Evolutionary conservation across 116 monocot genomes (phyloP).

Genomic region (Cymodocea nodosa): DNA sequence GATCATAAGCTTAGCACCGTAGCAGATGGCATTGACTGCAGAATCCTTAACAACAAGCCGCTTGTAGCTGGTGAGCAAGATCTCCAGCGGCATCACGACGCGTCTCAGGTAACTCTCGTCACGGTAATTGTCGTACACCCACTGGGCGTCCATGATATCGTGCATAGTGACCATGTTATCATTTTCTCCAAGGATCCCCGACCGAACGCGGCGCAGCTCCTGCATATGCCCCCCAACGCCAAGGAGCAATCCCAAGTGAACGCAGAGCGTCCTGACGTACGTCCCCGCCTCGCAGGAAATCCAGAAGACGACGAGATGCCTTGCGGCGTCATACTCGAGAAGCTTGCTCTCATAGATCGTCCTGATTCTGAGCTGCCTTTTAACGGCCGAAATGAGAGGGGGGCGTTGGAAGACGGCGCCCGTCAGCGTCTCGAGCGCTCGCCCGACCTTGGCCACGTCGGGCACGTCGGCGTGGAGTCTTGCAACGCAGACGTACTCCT

Average conservation of each 20-base stretch:
- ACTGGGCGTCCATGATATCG: conserved; percentile 83
- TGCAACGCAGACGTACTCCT: conserved; percentile 95
- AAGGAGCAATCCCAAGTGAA: conserved; percentile 69
- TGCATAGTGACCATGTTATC: conserved; percentile 99
- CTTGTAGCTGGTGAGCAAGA: conserved; percentile 87
- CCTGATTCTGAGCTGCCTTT: conserved; percentile 77
- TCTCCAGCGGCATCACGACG: conserved; percentile 82
- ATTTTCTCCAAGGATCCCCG: conserved; percentile 76
- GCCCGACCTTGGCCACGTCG: conserved; percentile 41
- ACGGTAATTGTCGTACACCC: conserved; percentile 61
- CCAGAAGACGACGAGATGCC: conserved; percentile 93
- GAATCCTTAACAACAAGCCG: conserved; percentile 91
- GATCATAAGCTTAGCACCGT: conserved; percentile 92
- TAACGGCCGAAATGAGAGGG: conserved; percentile 86
- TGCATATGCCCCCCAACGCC: conserved; percentile 95
- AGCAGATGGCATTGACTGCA: conserved; percentile 89
- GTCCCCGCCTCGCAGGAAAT: conserved; percentile 94
- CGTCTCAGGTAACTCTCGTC: conserved; percentile 74
- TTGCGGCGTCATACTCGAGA: conserved; percentile 64
- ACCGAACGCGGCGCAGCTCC: conserved; percentile 80
- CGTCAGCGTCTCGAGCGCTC: conserved; percentile 77
- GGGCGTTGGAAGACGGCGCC: conserved; percentile 97
- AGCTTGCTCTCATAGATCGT: conserved; percentile 95
- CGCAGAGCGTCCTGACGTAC: conserved; percentile 82
- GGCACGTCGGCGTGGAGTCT: conserved; percentile 58